Base-by-base conservation (phyloP, 305 asterid species). In the Fraxinus sp. region DNA sequence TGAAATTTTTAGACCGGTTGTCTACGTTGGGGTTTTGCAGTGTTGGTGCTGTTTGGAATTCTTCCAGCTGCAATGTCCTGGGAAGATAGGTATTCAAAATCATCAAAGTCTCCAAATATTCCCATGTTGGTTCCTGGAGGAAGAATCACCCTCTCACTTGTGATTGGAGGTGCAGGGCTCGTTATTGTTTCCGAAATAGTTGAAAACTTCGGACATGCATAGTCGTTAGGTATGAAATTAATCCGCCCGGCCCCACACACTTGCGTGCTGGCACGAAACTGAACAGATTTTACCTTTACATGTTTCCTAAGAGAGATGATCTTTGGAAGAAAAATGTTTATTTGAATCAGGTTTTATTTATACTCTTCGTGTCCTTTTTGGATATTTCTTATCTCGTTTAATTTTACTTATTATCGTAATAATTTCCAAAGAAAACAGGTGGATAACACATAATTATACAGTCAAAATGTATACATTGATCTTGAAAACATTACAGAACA, bases 51-150 rank as follows among this genome's bases (percentile, higher is more conserved):
- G 85, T 96, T 94, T 75, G 97, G 98, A 81, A 83, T 94, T 82
- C 90, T 94, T 81, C 98, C 98, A 5, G 97, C 97, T 62, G 95
- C 97, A 68, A 96, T 96, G 99, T 90, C 95, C 1, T 94, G 98
- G 99, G 88, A 92, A 3, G 97, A 93, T 78, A 88, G 98, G 84
- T 93, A 95, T 49, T 90, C 89, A 3, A 75, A 46, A 41, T 77
- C 90, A 8, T 77, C 89, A 0, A 77, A 87, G n/a, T 84, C 89
- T 77, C 82, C 81, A 11, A 87, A 85, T 66, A 68, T 84, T 39
- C 93, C 92, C n/a, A 57, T 5, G 59, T 78, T 94, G 72, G 97
- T 96, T 30, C 97, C 97, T 2, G 97, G 98, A 80, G 99, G 99
- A 78, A 96, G 88, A 86, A 77, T 93, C 72, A 87, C 97, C 35